phyloP scores from a whole-genome alignment of 1,139 yeast species.

The Geotrichum klebahnii region DNA sequence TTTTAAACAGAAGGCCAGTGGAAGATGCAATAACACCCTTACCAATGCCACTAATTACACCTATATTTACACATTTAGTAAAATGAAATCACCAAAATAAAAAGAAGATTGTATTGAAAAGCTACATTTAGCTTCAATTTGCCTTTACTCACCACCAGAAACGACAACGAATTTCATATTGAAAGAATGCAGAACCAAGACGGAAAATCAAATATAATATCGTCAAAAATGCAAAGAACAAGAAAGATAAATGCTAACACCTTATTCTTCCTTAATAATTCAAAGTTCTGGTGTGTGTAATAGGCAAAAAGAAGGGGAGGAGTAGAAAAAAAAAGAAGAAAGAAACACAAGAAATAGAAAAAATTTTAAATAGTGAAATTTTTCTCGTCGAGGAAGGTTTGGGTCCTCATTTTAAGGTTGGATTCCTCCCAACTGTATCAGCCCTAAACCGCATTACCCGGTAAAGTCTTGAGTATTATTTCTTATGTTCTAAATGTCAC shows the following conservation, averaged over 20 bases:
- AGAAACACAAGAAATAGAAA: slow-evolving; percentile 2
- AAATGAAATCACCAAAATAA: slow-evolving; percentile 1
- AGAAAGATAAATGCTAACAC: neutral
- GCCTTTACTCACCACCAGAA: slow-evolving; percentile 64
- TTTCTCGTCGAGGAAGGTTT: no score
- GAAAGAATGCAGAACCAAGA: neutral
- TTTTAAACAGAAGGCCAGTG: slow-evolving; percentile 90
- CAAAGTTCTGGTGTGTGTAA: slow-evolving; percentile 20
- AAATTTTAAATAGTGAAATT: neutral
- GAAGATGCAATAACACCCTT: slow-evolving; percentile 97
- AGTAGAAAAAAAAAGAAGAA: slow-evolving; percentile 2
- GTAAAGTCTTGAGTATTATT: neutral
- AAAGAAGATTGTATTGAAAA: neutral
- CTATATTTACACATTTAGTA: slow-evolving; percentile 61
- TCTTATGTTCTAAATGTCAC: no score
- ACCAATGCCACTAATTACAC: slow-evolving; percentile 98
- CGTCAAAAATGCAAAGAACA: neutral
- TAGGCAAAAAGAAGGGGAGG: slow-evolving; percentile 21
- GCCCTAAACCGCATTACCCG: neutral
- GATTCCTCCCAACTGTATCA: slow-evolving; percentile 8
- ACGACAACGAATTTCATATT: slow-evolving; percentile 97
- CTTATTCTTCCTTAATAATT: neutral
- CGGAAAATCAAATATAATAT: neutral
- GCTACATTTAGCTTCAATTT: slow-evolving; percentile 18
- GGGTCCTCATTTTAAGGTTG: neutral